These are phyloP conservation scores for Dendrobium officinale DNA, from an alignment of 106 monocot species.

Conservation along the genomic window DNA sequence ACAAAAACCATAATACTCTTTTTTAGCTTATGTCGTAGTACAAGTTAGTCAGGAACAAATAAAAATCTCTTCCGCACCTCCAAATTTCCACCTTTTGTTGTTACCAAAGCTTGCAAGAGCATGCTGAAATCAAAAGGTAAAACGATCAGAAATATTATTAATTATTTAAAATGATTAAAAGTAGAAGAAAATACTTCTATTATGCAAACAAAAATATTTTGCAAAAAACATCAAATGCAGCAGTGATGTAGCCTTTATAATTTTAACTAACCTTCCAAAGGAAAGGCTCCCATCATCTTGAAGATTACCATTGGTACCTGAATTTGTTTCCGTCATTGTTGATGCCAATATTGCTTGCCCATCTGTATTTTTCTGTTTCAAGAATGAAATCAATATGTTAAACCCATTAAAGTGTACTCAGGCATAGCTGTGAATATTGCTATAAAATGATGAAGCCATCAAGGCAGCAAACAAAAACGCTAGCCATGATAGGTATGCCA, in stretches of 20 bases:
- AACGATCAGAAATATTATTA: not conserved
- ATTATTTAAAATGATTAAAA: slow-evolving; percentile 4
- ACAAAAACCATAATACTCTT: not conserved
- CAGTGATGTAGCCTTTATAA: slow-evolving; percentile 1
- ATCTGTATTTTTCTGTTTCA: slow-evolving; percentile 64
- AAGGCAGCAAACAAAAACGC: not conserved
- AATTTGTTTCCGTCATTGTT: slow-evolving; percentile 46
- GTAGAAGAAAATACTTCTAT: not conserved
- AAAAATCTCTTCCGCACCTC: slow-evolving; percentile 46
- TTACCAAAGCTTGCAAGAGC: slow-evolving; percentile 71
- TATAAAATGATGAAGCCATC: not conserved
- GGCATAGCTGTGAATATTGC: not conserved
- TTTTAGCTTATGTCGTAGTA: not conserved
- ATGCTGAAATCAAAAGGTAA: slow-evolving; percentile 45
- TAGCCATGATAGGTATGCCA: not conserved
- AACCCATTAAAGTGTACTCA: not conserved
- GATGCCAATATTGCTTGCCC: slow-evolving; percentile 82
- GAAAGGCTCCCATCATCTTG: slow-evolving; percentile 38
- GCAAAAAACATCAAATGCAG: not conserved
- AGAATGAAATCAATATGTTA: not conserved
- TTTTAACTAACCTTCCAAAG: slow-evolving; percentile 76
- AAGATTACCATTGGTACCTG: slow-evolving; percentile 20
- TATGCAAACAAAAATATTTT: not conserved
- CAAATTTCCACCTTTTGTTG: slow-evolving; percentile 59
- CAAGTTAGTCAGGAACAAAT: not conserved